These are phyloP conservation scores for Verticillium klebahnii DNA, from an alignment of 2,329 filamentous ascomycete species.

Conservation along the genomic window DNA sequence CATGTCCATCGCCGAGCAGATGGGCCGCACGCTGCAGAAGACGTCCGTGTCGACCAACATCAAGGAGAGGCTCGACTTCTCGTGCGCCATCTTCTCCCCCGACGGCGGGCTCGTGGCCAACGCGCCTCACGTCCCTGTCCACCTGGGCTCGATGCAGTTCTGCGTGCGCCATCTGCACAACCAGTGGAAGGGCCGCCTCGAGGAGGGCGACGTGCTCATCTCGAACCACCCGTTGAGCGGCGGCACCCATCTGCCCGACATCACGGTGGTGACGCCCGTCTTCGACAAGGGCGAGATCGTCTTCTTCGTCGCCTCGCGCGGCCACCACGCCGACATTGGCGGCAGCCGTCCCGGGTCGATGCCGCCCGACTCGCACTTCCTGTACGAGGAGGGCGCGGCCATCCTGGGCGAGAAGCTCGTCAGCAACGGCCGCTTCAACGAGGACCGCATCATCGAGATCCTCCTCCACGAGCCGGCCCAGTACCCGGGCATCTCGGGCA, in stretches of 20 bases:
- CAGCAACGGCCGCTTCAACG: constrained; percentile 72
- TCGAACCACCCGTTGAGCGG: constrained; percentile 39
- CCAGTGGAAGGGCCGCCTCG: constrained; percentile 67
- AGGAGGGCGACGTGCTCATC: constrained; percentile 69
- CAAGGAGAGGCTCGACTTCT: constrained; percentile 75
- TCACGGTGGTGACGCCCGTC: constrained; percentile 36
- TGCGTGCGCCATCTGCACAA: constrained; percentile 65
- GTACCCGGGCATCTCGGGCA: constrained; percentile 65
- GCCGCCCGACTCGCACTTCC: constrained; percentile 67
- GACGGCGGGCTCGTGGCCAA: constrained; percentile 70
- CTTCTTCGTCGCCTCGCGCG: constrained; percentile 27
- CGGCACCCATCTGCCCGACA: constrained; percentile 34
- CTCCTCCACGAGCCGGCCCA: constrained; percentile 58
- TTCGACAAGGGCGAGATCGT: constrained; percentile 23
- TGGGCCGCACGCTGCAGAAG: constrained; percentile 73
- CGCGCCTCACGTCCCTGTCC: constrained; percentile 70
- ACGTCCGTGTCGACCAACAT: constrained; percentile 74
- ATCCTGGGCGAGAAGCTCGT: constrained; percentile 68
- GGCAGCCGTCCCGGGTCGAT: constrained; percentile 79
- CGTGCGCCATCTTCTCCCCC: constrained; percentile 70
- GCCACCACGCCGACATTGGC: constrained; percentile 48
- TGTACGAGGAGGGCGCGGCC: constrained; percentile 61
- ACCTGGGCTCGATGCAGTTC: constrained; percentile 74
- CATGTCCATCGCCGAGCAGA: constrained; percentile 79
- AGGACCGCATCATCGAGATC: constrained; percentile 63